These are phyloP conservation scores for Scenedesmus sp. DNA, from an alignment of 163 green algal genomes.

Conservation along the genomic window DNA sequence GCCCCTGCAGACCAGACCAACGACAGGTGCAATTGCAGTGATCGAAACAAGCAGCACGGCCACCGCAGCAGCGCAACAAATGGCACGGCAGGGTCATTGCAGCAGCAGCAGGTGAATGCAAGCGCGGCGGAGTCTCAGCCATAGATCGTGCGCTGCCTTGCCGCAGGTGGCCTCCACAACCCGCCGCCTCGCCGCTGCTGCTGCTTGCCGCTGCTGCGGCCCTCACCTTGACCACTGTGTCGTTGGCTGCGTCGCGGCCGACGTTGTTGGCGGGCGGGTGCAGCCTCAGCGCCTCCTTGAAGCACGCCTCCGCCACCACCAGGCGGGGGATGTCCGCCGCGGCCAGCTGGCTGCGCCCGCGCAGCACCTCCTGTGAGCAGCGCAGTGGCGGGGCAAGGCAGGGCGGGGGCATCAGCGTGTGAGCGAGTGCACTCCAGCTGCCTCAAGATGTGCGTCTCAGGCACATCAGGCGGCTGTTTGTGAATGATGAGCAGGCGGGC, in stretches of 20 bases:
- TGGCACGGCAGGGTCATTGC: not conserved
- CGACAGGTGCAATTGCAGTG: too few species aligned
- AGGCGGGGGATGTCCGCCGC: conserved; percentile 35
- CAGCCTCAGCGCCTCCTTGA: conserved; percentile 52
- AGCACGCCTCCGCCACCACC: conserved; percentile 47
- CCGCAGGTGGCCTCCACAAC: not conserved
- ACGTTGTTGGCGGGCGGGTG: conserved; percentile 30
- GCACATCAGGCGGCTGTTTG: not conserved
- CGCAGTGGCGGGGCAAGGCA: too few species aligned
- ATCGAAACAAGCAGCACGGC: too few species aligned
- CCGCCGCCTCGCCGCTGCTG: not conserved
- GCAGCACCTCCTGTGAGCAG: conserved; percentile 32
- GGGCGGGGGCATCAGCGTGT: too few species aligned
- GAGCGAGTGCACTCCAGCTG: too few species aligned
- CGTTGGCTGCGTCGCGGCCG: conserved; percentile 34
- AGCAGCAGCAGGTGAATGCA: not conserved
- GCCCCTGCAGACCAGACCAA: not conserved
- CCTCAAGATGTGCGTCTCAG: too few species aligned
- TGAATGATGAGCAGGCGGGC: not conserved
- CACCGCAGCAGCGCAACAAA: too few species aligned
- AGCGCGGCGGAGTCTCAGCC: not conserved
- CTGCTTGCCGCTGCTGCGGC: too few species aligned
- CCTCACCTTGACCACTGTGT: conserved; percentile 31
- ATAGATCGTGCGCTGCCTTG: not conserved
- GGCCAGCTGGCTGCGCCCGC: not conserved